Conservation (phyloP, 202 grass and related monocot species). For the Saccharum hybrid region DNA sequence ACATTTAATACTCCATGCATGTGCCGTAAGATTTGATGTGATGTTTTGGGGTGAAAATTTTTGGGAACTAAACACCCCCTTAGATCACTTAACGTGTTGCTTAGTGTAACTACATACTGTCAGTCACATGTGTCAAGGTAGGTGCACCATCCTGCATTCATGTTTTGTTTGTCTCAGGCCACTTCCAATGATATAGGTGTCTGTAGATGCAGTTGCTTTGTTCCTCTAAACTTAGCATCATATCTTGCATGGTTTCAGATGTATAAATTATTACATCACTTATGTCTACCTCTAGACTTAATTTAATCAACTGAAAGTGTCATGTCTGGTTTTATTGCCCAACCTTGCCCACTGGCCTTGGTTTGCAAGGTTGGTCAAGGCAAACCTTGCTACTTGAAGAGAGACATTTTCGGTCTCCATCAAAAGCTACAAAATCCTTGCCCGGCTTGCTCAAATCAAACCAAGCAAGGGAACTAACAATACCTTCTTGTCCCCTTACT, state of each 20-base stretch:
- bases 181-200: constrained; percentile 3
- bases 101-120: constrained; percentile 8
- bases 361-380: constrained; percentile 9
- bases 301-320: constrained; percentile 14
- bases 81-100: not conserved
- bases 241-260: not conserved
- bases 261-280: not conserved
- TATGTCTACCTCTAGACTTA: constrained; percentile 6
- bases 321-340: constrained; percentile 3
- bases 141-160: constrained; percentile 5
- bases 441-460: not conserved
- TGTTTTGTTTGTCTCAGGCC: constrained; percentile 6
- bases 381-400: not conserved
- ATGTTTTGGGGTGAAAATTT: too few species aligned
- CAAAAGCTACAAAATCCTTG: constrained; percentile 10
- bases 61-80: too few species aligned
- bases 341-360: not conserved
- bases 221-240: constrained; percentile 2
- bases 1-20: too few species aligned
- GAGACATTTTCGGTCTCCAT: not conserved
- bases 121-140: too few species aligned
- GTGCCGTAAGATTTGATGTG: too few species aligned
- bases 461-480: not conserved
- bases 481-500: not conserved
- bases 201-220: constrained; percentile 13